Evolutionary conservation across 2,329 filamentous ascomycete species (phyloP), one percentile per base, ranked within the genome.

Genomic region (Pseudogymnoascus sp.): DNA sequence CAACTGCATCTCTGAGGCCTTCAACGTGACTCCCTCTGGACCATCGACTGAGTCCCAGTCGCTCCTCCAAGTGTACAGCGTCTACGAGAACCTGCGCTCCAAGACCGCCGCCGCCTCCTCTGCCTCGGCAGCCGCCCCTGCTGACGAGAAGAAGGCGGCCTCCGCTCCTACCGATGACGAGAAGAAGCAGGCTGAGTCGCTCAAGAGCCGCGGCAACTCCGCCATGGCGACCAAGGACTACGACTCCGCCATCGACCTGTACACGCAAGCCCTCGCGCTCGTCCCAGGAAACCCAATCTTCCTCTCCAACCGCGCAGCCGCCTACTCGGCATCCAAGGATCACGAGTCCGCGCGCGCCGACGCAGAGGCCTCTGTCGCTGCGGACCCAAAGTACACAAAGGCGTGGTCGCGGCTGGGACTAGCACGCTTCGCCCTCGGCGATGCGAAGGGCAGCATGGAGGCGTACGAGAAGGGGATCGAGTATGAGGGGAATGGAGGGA

Each of bases 201-300:
- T 97, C 70, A 99, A 99, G 81, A 88, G 85, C 65, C 86, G 91
- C 73, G 95, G 95, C 70, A 99, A 99, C 78, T 87, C 91, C 62
- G 91, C 93, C 65, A 97, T 99, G 93, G 88, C 91, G 64, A 85
- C 89, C 75, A 97, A 96, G 80, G 91, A 97, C 77, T 97, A 97
- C 80, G 72, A 81, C 53, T 72, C 79, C 44, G 95, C 95, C 66
- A 91, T 97, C 74, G 87, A 91, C 70, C 81, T 90, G 69, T 99
- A 99, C 82, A 91, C 90, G 26, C 83, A 93, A 76, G 95, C 95
- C 3, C 86, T 99, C 26, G 82, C 85, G 63, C 81, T 97, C 62
- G 79, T 90, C 69, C 91, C 95, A 1, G 81, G 85, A 68, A 97
- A 99, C 79, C 90, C 93, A 40, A 95, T 99, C 77, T 99, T 95